phyloP scores from a whole-genome alignment of 352 stramenopile genomes.

The Phytophthora crassamura region DNA sequence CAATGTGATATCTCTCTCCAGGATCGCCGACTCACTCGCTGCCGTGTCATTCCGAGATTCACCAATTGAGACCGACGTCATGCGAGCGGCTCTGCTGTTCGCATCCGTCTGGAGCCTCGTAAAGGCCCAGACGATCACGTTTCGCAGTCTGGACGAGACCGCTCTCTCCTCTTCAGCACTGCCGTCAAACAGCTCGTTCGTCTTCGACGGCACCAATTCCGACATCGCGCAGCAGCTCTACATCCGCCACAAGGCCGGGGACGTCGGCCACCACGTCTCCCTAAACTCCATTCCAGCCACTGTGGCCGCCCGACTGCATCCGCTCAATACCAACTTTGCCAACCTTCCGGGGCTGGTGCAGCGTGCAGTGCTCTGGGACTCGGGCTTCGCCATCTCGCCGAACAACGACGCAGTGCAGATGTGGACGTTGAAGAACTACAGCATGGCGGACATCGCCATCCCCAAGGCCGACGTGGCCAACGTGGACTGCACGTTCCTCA shows the following conservation, averaged over 20 bases:
- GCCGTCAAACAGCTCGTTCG: constrained; percentile 19
- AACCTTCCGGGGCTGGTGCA: constrained; percentile 38
- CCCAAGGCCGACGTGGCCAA: constrained; percentile 15
- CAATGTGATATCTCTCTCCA: too few species aligned
- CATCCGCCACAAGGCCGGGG: constrained; percentile 26
- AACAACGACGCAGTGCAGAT: constrained; percentile 27
- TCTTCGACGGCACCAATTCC: constrained; percentile 45
- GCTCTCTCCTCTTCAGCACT: background rate
- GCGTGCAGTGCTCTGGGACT: constrained; percentile 45
- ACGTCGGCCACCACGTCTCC: background rate
- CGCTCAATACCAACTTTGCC: constrained; percentile 21
- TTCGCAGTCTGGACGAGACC: constrained; percentile 9
- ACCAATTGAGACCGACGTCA: too few species aligned
- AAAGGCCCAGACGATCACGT: constrained; percentile 17
- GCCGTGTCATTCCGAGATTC: too few species aligned
- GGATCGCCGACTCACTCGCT: too few species aligned
- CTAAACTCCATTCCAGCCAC: constrained; percentile 23
- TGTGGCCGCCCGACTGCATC: constrained; percentile 21
- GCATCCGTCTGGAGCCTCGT: background rate
- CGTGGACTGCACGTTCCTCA: constrained; percentile 30
- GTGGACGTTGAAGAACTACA: constrained; percentile 23
- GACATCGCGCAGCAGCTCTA: constrained; percentile 48
- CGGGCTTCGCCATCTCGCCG: constrained; percentile 35
- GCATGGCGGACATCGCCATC: constrained; percentile 39
- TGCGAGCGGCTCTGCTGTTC: background rate